Conservation (phyloP, 2,329 filamentous ascomycete genomes). For the Cryphonectria nitschkei region DNA sequence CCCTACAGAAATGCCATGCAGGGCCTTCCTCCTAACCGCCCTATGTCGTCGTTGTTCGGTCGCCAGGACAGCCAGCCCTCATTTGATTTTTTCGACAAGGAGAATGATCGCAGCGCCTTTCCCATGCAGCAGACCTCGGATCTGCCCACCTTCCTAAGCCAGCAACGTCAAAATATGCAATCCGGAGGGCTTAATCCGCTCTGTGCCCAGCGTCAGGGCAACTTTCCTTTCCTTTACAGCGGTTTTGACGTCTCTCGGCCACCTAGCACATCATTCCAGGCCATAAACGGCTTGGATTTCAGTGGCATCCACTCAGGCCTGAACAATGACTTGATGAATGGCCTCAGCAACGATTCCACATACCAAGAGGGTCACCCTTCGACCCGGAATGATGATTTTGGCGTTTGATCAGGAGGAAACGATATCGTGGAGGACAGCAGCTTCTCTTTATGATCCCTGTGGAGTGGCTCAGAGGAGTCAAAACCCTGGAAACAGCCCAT, state of each 20-base stretch:
- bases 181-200: conserved; percentile 40
- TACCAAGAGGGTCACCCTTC: conserved; percentile 20
- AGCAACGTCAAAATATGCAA: conserved; percentile 25
- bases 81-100: conserved; percentile 30
- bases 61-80: neutral
- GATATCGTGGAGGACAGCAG: neutral
- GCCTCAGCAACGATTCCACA: conserved; percentile 17
- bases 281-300: conserved; percentile 15
- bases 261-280: conserved; percentile 13
- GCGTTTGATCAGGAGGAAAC: conserved; percentile 8
- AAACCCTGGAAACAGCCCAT: neutral
- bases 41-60: conserved; percentile 24
- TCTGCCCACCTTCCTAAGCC: conserved; percentile 16
- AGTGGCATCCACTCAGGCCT: neutral
- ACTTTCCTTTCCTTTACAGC: conserved; percentile 26
- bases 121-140: conserved; percentile 15
- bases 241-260: conserved; percentile 20
- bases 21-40: conserved; percentile 26
- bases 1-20: conserved; percentile 24
- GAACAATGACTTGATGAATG: neutral
- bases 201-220: conserved; percentile 38
- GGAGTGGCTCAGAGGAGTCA: neutral
- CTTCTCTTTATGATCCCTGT: neutral
- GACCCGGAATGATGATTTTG: conserved; percentile 15
- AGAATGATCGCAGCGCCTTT: conserved; percentile 32